phyloP scores from a whole-genome alignment of 179 eudicot species.

The Beta lomatogona region DNA sequence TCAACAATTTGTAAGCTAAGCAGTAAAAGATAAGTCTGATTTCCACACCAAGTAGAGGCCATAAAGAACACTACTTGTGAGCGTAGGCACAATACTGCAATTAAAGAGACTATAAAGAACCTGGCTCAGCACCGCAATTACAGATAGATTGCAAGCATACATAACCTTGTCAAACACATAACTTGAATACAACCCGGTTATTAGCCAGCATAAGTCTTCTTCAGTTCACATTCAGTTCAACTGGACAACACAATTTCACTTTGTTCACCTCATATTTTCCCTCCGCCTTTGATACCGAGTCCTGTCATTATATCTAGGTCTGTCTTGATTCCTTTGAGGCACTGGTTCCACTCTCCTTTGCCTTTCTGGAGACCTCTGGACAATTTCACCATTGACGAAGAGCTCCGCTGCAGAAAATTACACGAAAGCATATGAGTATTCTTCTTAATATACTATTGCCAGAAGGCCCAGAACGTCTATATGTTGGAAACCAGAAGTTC shows the following conservation, averaged over 20 bases:
- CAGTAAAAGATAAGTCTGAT: neutral
- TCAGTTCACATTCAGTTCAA: constrained; percentile 9
- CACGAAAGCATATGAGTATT: neutral
- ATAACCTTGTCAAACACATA: neutral
- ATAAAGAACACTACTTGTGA: neutral
- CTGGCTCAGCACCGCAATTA: neutral
- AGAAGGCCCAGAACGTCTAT: neutral
- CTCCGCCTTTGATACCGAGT: constrained; percentile 81
- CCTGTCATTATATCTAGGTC: constrained; percentile 90
- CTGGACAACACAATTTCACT: neutral
- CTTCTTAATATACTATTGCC: neutral
- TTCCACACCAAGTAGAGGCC: constrained; percentile 3
- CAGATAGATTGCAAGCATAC: neutral
- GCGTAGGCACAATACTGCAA: too few relatives aligned
- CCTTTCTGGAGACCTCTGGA: constrained; percentile 88
- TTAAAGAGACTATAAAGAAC: neutral
- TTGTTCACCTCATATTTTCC: constrained; percentile 56
- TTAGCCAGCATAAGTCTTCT: constrained; percentile 10
- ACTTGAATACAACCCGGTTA: constrained; percentile 21
- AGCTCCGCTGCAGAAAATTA: constrained; percentile 67
- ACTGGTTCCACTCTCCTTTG: constrained; percentile 96
- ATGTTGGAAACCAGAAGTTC: neutral
- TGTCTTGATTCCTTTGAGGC: constrained; percentile 79
- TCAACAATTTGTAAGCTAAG: neutral
- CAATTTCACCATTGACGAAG: constrained; percentile 89